Base-by-base conservation (phyloP, 2,329 filamentous ascomycete genomes). In the Colletotrichum lini region DNA sequence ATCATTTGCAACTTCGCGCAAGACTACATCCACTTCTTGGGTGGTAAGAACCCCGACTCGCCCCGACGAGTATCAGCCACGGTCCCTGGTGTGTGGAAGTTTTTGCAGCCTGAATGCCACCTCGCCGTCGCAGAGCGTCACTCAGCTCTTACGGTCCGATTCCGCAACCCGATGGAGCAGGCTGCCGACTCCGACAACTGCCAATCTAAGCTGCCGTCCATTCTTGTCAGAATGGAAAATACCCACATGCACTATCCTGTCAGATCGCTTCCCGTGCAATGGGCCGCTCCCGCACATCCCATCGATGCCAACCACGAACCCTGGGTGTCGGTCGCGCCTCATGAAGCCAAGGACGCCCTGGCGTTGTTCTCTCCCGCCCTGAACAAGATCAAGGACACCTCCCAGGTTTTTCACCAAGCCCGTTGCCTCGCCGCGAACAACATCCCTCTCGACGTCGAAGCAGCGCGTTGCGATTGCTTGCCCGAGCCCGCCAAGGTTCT, bases 321-420 rank as follows among this genome's bases (percentile, higher is more conserved):
- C 40, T 69, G 69, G 69, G 45, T 67, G 10, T 7, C 58, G 12
- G 30, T 72, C 6, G 26, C 60, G 2, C 23, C 53, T 7, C 57
- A 72, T 5, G 47, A 72, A 18, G 38, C 47, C 35, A 68, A 68
- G 30, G 67, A 73, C 30, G 63, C 65, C 13, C 35, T 74, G 8
- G 50, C 49, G 18, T 21, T 67, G 18, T 40, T 70, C 4, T 52
- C 63, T 9, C 67, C 58, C n/a, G 70, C 72, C 18, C 12, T 70
- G 38, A 71, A 68, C 64, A 71, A 63, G 18, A 57, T 71, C 57
- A 15, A 30, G 49, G 7, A 10, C 42, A n/a, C 45, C 16, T 62
- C 45, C 2, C 30, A 54, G 23, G 23, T 42, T 7, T 38, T 35
- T 18, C 13, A 56, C 2, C 50, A 57, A 38, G 23, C 16, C 7